Conservation (phyloP, 23 red algal species). For the Cyanidioschyzon merolae region DNA sequence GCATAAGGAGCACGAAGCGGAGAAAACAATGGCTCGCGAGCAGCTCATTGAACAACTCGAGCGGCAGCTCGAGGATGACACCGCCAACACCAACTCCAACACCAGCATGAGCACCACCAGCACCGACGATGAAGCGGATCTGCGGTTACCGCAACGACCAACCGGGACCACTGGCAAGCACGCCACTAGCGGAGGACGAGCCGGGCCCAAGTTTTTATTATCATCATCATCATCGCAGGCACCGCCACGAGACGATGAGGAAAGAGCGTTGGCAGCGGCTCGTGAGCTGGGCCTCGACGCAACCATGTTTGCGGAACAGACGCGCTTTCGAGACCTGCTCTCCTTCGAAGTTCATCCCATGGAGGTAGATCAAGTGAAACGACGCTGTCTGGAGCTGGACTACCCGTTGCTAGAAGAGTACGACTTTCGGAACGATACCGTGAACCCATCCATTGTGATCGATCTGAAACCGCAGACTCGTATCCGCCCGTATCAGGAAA, state of each 20-base stretch:
- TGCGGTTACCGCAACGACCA: not conserved
- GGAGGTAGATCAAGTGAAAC: constrained; percentile 86
- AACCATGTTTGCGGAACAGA: not conserved
- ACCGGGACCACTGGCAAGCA: too few species aligned
- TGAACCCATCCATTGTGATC: constrained; percentile 54
- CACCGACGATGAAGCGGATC: constrained; percentile 54
- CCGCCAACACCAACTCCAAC: too few species aligned
- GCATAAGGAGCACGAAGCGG: not conserved
- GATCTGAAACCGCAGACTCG: constrained; percentile 82
- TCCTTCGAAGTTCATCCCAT: constrained; percentile 28
- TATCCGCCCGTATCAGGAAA: constrained; percentile 96
- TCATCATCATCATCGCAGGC: not conserved
- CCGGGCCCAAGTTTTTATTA: not conserved
- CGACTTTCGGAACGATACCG: constrained; percentile 84
- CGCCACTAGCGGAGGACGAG: not conserved
- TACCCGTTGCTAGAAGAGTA: constrained; percentile 99
- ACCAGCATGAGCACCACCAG: too few species aligned
- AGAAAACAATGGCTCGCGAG: not conserved
- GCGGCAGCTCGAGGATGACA: not conserved
- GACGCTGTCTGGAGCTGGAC: constrained; percentile 61
- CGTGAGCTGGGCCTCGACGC: constrained; percentile 1
- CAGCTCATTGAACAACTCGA: not conserved
- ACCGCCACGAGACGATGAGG: not conserved
- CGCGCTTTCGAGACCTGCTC: not conserved
- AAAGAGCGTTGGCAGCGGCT: not conserved